Percentiles rank a stretch among this genome's conserved stretches.
Evolutionary conservation across 805 yeast species (phyloP).

Genomic region (Schizosaccharomyces japonicus): DNA sequence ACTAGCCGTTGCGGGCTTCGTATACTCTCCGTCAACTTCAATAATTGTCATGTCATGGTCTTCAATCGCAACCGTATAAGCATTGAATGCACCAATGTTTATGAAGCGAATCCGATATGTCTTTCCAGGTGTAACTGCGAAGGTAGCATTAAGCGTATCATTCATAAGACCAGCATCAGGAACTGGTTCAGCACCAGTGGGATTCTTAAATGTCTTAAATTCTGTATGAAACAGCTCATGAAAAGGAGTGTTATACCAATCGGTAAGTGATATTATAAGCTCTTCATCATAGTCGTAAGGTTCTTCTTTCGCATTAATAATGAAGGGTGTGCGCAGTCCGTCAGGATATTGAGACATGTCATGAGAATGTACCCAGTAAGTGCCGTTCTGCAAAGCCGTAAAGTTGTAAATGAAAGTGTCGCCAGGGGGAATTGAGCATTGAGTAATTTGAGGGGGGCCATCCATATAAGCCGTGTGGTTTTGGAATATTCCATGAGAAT

Average conservation of each 20-base stretch:
- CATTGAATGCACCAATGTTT: slow-evolving; percentile 76
- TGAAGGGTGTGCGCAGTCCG: slow-evolving; percentile 37
- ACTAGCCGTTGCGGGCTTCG: slow-evolving; percentile 19
- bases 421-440: slow-evolving; percentile 79
- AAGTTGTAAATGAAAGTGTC: slow-evolving; percentile 61
- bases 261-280: slow-evolving; percentile 39
- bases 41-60: slow-evolving; percentile 69
- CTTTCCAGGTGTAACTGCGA: slow-evolving; percentile 59
- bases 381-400: slow-evolving; percentile 68
- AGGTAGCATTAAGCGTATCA: slow-evolving; percentile 54
- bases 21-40: slow-evolving; percentile 74
- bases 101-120: slow-evolving; percentile 63
- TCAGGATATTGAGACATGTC: slow-evolving; percentile 76
- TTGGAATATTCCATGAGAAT: slow-evolving; percentile 86
- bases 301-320: slow-evolving; percentile 45
- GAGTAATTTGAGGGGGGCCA: slow-evolving; percentile 71
- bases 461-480: slow-evolving; percentile 58
- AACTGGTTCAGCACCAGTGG: slow-evolving; percentile 95
- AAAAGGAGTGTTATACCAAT: slow-evolving; percentile 64
- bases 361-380: slow-evolving; percentile 96
- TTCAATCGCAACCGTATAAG: slow-evolving; percentile 72
- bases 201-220: slow-evolving; percentile 57
- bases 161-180: slow-evolving; percentile 64
- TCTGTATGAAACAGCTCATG: slow-evolving; percentile 23
- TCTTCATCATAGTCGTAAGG: slow-evolving; percentile 70